A percentile compares a stretch with the other conserved stretches of the same genome.
These are phyloP conservation scores for Onygenales sp. DNA, from an alignment of 2,329 filamentous ascomycete genomes.

Conservation along the genomic window DNA sequence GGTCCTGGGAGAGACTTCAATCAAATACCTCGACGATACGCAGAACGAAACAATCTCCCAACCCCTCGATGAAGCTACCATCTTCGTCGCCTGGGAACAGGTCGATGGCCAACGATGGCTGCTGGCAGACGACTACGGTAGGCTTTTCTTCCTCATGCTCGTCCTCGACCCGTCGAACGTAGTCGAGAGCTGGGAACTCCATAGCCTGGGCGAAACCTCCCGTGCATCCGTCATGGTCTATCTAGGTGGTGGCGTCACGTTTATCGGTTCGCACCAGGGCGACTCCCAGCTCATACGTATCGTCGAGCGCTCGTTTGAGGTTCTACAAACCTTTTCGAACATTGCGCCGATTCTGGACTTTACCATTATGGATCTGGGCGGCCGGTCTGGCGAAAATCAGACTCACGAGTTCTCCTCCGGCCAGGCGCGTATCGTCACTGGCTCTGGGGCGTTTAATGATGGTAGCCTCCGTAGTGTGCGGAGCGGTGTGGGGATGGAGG, in stretches of 20 bases:
- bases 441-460: conserved; percentile 81
- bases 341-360: conserved; percentile 92
- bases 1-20: conserved; percentile 67
- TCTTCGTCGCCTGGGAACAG: conserved; percentile 87
- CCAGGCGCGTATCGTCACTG: conserved; percentile 85
- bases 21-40: conserved; percentile 77
- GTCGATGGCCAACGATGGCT: conserved; percentile 75
- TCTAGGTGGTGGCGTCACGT: conserved; percentile 57
- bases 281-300: conserved; percentile 76
- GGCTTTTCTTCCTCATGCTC: conserved; percentile 75
- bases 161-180: conserved; percentile 53
- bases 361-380: conserved; percentile 91
- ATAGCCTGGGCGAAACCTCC: conserved; percentile 58
- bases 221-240: conserved; percentile 72
- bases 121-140: conserved; percentile 86
- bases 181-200: conserved; percentile 64
- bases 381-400: conserved; percentile 65
- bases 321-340: conserved; percentile 70
- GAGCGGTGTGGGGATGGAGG: conserved; percentile 87
- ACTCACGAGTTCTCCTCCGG: conserved; percentile 91
- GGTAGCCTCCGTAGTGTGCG: conserved; percentile 82
- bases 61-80: conserved; percentile 60
- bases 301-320: conserved; percentile 49
- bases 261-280: conserved; percentile 85
- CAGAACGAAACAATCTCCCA: conserved; percentile 57